Percentiles rank a stretch among this genome's conserved stretches.
These are phyloP conservation scores for Platismatia glauca DNA, from an alignment of 495 filamentous ascomycete species.

Conservation along the genomic window DNA sequence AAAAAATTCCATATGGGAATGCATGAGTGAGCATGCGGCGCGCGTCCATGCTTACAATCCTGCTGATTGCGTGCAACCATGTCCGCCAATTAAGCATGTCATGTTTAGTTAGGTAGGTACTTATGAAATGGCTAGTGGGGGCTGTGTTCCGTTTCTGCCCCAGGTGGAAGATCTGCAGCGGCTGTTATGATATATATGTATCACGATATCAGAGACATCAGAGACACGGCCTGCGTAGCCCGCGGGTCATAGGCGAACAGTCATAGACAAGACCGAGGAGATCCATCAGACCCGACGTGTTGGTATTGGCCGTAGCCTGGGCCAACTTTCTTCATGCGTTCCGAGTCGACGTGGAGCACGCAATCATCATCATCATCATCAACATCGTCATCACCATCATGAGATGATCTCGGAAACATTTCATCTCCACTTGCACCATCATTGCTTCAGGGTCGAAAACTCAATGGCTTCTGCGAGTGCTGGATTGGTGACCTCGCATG, in stretches of 20 bases:
- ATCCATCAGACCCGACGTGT: background rate
- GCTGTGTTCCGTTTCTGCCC: background rate
- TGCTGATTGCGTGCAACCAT: background rate
- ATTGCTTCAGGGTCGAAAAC: background rate
- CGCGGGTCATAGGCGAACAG: background rate
- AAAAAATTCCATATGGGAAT: background rate
- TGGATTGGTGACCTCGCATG: background rate
- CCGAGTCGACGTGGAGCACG: background rate
- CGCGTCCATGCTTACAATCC: background rate
- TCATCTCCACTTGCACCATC: background rate
- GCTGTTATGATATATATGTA: background rate
- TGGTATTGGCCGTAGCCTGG: background rate
- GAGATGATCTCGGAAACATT: background rate
- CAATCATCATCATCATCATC: background rate
- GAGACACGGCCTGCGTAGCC: background rate
- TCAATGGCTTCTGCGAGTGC: background rate
- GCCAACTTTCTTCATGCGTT: background rate
- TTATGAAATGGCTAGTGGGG: background rate
- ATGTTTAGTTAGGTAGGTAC: too few relatives aligned
- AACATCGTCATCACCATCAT: background rate
- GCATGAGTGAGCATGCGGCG: background rate
- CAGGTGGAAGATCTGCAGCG: background rate
- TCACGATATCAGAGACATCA: conserved; percentile 2
- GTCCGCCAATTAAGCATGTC: background rate
- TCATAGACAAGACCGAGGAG: background rate